Evolutionary conservation across 192 early-diverging fungal genomes (phyloP).

Genomic region (Helicostylum pulchrum): DNA sequence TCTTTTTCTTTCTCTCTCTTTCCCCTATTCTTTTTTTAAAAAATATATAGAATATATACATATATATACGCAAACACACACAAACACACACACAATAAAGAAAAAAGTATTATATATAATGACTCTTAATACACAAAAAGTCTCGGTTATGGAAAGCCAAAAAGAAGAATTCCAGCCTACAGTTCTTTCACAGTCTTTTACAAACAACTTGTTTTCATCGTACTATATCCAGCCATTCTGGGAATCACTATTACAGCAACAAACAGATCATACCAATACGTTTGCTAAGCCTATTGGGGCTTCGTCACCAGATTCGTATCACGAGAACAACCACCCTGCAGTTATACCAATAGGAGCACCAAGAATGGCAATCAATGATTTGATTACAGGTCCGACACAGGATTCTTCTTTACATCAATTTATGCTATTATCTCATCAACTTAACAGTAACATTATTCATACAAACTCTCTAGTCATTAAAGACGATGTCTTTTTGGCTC

Average conservation of each 20-base stretch:
- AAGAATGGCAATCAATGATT: slow-evolving; percentile 19
- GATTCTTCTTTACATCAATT: slow-evolving; percentile 4
- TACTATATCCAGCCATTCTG: slow-evolving; percentile 4
- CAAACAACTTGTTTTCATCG: no score
- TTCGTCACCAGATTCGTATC: slow-evolving; percentile 9
- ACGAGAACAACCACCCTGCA: slow-evolving; percentile 20
- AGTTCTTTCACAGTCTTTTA: slow-evolving; percentile 4
- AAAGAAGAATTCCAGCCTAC: slow-evolving; percentile 5
- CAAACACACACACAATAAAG: no score
- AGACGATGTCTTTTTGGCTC: slow-evolving; percentile 21
- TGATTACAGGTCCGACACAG: slow-evolving; percentile 11
- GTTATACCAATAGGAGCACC: slow-evolving; percentile 19
- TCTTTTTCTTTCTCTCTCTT: not conserved
- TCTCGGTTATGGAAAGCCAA: slow-evolving; percentile 8
- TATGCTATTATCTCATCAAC: slow-evolving; percentile 8
- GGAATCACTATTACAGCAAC: slow-evolving; percentile 5
- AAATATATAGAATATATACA: slow-evolving; percentile 1
- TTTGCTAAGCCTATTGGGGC: slow-evolving; percentile 13
- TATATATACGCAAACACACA: not conserved
- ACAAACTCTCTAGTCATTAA: not conserved
- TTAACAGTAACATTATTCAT: slow-evolving; percentile 3
- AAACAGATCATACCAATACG: not conserved
- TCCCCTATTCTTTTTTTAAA: slow-evolving; percentile 6
- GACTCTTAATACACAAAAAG: slow-evolving; percentile 7
- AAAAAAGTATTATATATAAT: not conserved